phyloP scores from a whole-genome alignment of 352 stramenopile genomes.

The Phytophthora europaea region DNA sequence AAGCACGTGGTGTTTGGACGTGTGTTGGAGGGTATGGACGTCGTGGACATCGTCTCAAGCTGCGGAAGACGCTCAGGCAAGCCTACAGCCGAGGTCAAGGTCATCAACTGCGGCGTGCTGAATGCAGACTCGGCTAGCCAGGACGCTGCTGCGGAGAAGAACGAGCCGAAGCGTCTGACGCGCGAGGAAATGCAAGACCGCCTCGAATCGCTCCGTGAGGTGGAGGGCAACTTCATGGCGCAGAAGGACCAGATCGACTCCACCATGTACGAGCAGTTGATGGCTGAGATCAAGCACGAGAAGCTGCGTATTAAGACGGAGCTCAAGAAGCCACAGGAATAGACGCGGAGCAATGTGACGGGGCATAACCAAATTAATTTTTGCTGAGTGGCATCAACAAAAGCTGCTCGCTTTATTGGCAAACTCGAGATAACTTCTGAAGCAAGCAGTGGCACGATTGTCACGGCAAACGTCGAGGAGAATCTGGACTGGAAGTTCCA shows the following conservation, averaged over 20 bases:
- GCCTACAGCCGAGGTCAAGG: constrained; percentile 87
- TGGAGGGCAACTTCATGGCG: constrained; percentile 65
- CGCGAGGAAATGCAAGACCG: constrained; percentile 73
- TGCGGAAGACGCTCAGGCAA: constrained; percentile 88
- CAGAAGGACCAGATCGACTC: constrained; percentile 72
- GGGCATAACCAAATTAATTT: not conserved
- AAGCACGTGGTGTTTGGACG: constrained; percentile 97
- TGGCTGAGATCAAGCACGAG: constrained; percentile 76
- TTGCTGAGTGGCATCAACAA: not conserved
- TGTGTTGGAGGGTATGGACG: constrained; percentile 91
- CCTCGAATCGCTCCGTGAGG: constrained; percentile 67
- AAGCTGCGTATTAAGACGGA: constrained; percentile 71
- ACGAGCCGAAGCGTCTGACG: constrained; percentile 47
- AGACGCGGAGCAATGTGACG: not conserved
- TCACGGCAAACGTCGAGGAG: too few species aligned
- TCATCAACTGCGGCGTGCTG: constrained; percentile 91
- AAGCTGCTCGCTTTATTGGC: not conserved
- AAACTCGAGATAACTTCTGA: not conserved
- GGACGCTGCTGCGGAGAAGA: constrained; percentile 19
- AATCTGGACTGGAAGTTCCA: too few species aligned
- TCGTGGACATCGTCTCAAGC: constrained; percentile 92
- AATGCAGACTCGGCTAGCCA: constrained; percentile 22
- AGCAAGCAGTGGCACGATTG: not conserved
- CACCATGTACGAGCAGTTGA: constrained; percentile 69
- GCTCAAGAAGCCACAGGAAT: constrained; percentile 52